Percentiles rank a stretch among this genome's conserved stretches.
Evolutionary conservation across 2,329 filamentous ascomycete species (phyloP).

Genomic region (Scedosporium boydii): DNA sequence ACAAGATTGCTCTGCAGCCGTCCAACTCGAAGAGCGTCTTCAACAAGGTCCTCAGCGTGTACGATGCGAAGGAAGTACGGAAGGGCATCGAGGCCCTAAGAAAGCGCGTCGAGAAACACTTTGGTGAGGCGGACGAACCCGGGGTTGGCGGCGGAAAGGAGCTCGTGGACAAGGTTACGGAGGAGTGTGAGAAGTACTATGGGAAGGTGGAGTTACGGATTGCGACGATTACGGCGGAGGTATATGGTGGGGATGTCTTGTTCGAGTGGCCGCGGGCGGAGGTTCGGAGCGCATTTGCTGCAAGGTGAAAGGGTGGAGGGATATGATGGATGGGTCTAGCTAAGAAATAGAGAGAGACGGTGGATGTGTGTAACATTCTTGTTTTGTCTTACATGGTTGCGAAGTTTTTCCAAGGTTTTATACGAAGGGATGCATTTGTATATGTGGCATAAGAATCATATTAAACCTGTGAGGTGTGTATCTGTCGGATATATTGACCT

Average conservation of each 20-base stretch:
- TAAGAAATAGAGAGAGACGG: too few relatives aligned
- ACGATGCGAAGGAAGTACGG: constrained; percentile 76
- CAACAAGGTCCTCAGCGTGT: constrained; percentile 72
- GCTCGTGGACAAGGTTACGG: constrained; percentile 47
- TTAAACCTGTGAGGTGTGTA: too few relatives aligned
- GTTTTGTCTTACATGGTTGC: too few relatives aligned
- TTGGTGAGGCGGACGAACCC: constrained; percentile 80
- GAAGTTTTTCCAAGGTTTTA: too few relatives aligned
- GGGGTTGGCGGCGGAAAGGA: constrained; percentile 61
- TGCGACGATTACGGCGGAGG: constrained; percentile 47
- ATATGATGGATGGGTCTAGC: too few relatives aligned
- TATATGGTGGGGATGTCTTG: constrained; percentile 55
- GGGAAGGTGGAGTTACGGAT: constrained; percentile 52
- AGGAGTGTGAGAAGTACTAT: constrained; percentile 55
- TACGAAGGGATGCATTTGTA: too few relatives aligned
- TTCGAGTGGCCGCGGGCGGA: constrained; percentile 59
- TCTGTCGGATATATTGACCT: too few relatives aligned
- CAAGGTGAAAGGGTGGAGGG: neutral
- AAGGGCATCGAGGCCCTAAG: constrained; percentile 84
- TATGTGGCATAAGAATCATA: too few relatives aligned
- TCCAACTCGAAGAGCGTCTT: constrained; percentile 76
- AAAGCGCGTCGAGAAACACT: constrained; percentile 94
- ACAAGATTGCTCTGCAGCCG: constrained; percentile 65
- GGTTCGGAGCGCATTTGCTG: constrained; percentile 47
- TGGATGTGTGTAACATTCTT: too few relatives aligned